Percentiles rank a stretch among this genome's conserved stretches.
Evolutionary conservation across 192 early-diverging fungal genomes (phyloP).

Genomic region (Allomyces arbusculus): DNA sequence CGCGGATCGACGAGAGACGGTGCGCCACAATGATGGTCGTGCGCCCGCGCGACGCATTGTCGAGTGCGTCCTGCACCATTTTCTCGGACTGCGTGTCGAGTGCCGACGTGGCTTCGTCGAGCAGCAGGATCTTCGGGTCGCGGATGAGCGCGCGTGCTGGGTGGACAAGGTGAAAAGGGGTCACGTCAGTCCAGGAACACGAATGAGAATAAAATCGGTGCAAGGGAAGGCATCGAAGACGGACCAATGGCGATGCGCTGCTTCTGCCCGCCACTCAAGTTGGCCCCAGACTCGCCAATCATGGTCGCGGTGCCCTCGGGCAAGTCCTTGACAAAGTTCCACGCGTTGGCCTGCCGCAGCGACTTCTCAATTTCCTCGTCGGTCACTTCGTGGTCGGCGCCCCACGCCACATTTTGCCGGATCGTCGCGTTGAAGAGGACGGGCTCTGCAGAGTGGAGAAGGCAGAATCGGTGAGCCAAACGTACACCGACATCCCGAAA

Average conservation of each 20-base stretch:
- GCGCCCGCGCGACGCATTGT: slow-evolving; percentile 46
- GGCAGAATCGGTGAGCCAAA: too few species aligned
- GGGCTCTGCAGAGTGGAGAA: slow-evolving; percentile 21
- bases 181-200: too few species aligned
- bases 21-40: slow-evolving; percentile 85
- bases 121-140: slow-evolving; percentile 66
- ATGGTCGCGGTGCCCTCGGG: slow-evolving; percentile 61
- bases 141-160: slow-evolving; percentile 63
- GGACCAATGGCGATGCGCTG: slow-evolving; percentile 79
- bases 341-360: not conserved
- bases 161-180: too few species aligned
- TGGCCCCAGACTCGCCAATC: slow-evolving; percentile 59
- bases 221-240: too few species aligned
- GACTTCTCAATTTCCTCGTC: slow-evolving; percentile 34
- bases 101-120: slow-evolving; percentile 80
- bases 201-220: too few species aligned
- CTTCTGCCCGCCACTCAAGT: slow-evolving; percentile 76
- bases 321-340: slow-evolving; percentile 57
- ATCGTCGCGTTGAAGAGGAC: slow-evolving; percentile 65
- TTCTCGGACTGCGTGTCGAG: slow-evolving; percentile 61
- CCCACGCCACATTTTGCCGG: slow-evolving; percentile 62
- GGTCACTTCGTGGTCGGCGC: slow-evolving; percentile 34
- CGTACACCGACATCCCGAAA: too few species aligned
- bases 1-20: slow-evolving; percentile 68
- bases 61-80: slow-evolving; percentile 67